phyloP scores from a whole-genome alignment of 1,139 yeast species.

The Hemisphaericaspora lyxosophila region DNA sequence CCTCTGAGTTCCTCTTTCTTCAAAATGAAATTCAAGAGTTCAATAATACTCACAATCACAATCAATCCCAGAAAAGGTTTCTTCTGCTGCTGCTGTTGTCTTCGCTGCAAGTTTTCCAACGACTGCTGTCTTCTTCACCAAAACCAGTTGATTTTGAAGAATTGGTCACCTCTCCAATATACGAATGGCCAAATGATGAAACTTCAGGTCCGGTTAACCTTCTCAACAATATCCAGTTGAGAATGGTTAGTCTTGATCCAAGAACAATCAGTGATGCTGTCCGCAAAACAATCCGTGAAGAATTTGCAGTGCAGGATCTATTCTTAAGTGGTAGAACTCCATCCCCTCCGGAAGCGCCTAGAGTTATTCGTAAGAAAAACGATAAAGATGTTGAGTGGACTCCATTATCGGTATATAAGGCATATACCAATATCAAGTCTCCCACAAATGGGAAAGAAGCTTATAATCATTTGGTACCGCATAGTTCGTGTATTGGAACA shows the following conservation, averaged over 20 bases:
- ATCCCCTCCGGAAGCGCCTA: constrained; percentile 7
- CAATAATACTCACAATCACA: constrained; percentile 1
- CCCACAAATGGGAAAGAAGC: constrained; percentile 24
- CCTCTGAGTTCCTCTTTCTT: constrained; percentile 5
- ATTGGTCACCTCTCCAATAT: constrained; percentile 14
- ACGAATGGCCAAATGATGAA: constrained; percentile 18
- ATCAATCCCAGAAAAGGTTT: neutral
- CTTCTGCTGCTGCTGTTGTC: constrained; percentile 6
- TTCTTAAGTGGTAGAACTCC: constrained; percentile 11
- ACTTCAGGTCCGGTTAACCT: constrained; percentile 11
- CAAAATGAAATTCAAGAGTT: constrained; percentile 3
- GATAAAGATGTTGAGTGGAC: constrained; percentile 30
- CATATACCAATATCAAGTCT: constrained; percentile 34
- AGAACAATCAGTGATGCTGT: constrained; percentile 18
- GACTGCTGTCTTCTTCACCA: neutral
- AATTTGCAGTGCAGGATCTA: constrained; percentile 17
- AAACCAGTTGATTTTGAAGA: constrained; percentile 7
- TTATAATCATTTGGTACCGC: constrained; percentile 16
- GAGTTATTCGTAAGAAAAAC: constrained; percentile 21
- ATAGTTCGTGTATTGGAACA: constrained; percentile 17
- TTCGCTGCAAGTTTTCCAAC: neutral
- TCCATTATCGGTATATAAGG: constrained; percentile 37
- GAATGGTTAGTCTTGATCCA: constrained; percentile 15
- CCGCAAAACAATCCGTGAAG: constrained; percentile 19
- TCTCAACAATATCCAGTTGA: constrained; percentile 12